Evolutionary conservation across 164 flowering plant genomes (phyloP).

Genomic region (Chimonanthus salicifolius): DNA sequence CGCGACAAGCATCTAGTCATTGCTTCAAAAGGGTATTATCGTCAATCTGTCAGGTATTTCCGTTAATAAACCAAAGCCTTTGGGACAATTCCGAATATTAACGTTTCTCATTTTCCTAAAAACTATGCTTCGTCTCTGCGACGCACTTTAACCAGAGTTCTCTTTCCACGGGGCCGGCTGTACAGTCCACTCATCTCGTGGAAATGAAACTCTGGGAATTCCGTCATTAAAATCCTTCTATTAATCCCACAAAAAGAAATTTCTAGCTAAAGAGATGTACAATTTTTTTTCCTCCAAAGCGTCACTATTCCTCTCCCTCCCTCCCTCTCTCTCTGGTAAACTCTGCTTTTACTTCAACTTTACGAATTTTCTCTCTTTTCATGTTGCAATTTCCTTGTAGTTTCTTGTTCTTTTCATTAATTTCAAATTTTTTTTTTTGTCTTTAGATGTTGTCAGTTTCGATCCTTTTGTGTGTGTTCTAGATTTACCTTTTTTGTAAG

Average conservation of each 20-base stretch:
- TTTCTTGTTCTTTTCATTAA: too few relatives aligned
- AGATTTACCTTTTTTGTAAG: too few relatives aligned
- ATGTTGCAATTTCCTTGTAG: too few relatives aligned
- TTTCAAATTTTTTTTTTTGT: too few relatives aligned
- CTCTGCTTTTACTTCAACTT: too few relatives aligned
- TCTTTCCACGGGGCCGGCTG: background rate
- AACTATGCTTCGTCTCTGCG: background rate
- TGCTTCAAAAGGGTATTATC: background rate
- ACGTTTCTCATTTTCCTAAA: background rate
- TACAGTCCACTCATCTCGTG: background rate
- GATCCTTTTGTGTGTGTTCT: too few relatives aligned
- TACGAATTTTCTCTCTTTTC: too few relatives aligned
- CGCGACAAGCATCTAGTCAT: background rate
- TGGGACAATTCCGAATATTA: background rate
- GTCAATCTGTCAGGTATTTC: background rate
- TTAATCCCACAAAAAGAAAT: background rate
- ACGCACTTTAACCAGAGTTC: background rate
- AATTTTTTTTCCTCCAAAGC: background rate
- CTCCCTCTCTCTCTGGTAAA: too few relatives aligned
- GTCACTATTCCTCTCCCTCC: background rate
- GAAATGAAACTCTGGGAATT: background rate
- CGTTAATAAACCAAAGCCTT: background rate
- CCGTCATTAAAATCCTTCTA: background rate
- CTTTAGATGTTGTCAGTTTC: too few relatives aligned
- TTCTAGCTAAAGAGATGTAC: background rate